Evolutionary conservation across 768 basidiomycete genomes (phyloP), one percentile per base, ranked within the genome.

Genomic region (Panus rudis): DNA sequence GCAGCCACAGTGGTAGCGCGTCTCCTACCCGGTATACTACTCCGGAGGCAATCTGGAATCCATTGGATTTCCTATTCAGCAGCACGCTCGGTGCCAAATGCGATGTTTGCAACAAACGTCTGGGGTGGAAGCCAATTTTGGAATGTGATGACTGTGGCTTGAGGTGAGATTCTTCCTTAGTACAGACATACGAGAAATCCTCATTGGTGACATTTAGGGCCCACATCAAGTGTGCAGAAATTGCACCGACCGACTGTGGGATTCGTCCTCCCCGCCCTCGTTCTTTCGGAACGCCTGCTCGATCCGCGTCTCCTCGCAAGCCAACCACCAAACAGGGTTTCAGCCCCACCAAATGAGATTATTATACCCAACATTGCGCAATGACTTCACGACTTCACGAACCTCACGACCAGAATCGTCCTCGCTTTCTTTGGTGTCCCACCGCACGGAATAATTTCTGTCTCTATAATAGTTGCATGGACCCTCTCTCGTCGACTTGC

Each of bases 141-240:
- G 79, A 86, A 54, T 94, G 91, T 58, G 91, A 93, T 60, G 91
- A 93, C 62, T 93, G 92, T 62, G 81, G 84, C 21, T 63, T 88
- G 53, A 74, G 79, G 79, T 84, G n/a, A 44, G 42, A 74, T 60
- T 21, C 8, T 17, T 14, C 16, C 24, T 3, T 24, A 2, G n/a
- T 24, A 31, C 33, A 41, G 24, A 39, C 40, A 40, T 33, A 39
- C 31, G n/a, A 21, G 39, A 33, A 30, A 21, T 32, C 34, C 33
- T 20, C 32, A 22, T 19, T 10, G 30, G 17, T 16, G 23, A 42
- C 52, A 33, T 31, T 5, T 52, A 87, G 88, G 53, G 75, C 84
- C n/a, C 89, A 92, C 56, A 71, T 87, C 49, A 90, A 89, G 58
- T 92, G 90, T 53, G 89, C 88, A 14, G 89, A 92, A 57, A 55